phyloP scores from a whole-genome alignment of 768 basidiomycete species.

The Mycena pura region DNA sequence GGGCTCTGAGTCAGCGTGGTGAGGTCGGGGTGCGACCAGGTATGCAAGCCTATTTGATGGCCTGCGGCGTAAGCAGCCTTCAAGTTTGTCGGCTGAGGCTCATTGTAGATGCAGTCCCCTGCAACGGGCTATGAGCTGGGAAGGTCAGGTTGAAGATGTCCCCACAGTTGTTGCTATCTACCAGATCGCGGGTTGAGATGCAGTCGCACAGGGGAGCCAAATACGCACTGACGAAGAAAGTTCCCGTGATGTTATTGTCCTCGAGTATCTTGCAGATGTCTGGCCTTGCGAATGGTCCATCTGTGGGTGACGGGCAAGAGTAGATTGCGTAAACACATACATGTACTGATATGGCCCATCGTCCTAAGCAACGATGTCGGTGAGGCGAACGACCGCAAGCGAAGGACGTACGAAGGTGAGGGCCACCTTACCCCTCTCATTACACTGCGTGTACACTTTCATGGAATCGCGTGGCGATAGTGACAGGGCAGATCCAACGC shows the following conservation, averaged over 20 bases:
- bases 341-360: neutral
- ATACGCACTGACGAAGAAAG: neutral
- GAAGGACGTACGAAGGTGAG: neutral
- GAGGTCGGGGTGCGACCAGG: slow-evolving; percentile 52
- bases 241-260: neutral
- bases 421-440: neutral
- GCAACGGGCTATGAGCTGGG: neutral
- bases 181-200: neutral
- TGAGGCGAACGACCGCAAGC: neutral
- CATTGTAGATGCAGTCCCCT: slow-evolving; percentile 48
- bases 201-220: neutral
- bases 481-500: no score
- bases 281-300: neutral
- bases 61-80: slow-evolving; percentile 48
- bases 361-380: neutral
- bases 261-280: neutral
- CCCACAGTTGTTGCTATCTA: neutral
- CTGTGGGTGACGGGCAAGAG: neutral
- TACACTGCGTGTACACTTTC: neutral
- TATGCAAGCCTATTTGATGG: slow-evolving; percentile 56
- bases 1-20: slow-evolving; percentile 40
- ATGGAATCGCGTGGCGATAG: no score
- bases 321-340: neutral
- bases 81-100: slow-evolving; percentile 31
- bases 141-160: neutral